These are phyloP conservation scores for Phyllosticta citribraziliensis DNA, from an alignment of 2,329 filamentous ascomycete species.

Conservation along the genomic window DNA sequence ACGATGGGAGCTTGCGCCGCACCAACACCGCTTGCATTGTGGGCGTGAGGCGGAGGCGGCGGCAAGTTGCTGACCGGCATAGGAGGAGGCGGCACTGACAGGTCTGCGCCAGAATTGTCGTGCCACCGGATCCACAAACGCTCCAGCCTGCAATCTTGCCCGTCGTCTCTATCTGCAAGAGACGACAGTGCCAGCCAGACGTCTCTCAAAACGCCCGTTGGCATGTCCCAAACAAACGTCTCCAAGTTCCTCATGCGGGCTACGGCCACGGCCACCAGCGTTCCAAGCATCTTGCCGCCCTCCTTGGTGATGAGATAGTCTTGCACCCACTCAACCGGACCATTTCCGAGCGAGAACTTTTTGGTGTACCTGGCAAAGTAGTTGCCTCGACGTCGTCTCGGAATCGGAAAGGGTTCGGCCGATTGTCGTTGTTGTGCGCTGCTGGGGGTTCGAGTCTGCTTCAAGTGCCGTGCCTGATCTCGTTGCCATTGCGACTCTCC, in stretches of 20 bases:
- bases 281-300: conserved; percentile 81
- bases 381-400: conserved; percentile 50
- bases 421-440: conserved; percentile 7
- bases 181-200: conserved; percentile 72
- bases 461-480: conserved; percentile 9
- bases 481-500: conserved; percentile 36
- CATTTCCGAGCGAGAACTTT: conserved; percentile 80
- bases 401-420: conserved; percentile 24
- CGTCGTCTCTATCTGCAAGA: conserved; percentile 51
- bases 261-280: conserved; percentile 67
- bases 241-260: conserved; percentile 74
- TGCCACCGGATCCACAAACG: conserved; percentile 77
- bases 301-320: conserved; percentile 78
- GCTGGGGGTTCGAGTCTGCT: conserved; percentile 2
- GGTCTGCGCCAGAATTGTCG: conserved; percentile 52
- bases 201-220: conserved; percentile 69
- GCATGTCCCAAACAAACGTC: conserved; percentile 83
- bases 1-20: conserved; percentile 23
- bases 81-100: conserved; percentile 25
- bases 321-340: conserved; percentile 65
- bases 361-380: conserved; percentile 69
- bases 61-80: conserved; percentile 15
- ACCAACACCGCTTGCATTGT: conserved; percentile 25
- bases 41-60: conserved; percentile 12
- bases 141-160: conserved; percentile 56